Evolutionary conservation across 441 rosid genomes (phyloP), one percentile per base, ranked within the genome.

Genomic region (Caryocar brasiliense): DNA sequence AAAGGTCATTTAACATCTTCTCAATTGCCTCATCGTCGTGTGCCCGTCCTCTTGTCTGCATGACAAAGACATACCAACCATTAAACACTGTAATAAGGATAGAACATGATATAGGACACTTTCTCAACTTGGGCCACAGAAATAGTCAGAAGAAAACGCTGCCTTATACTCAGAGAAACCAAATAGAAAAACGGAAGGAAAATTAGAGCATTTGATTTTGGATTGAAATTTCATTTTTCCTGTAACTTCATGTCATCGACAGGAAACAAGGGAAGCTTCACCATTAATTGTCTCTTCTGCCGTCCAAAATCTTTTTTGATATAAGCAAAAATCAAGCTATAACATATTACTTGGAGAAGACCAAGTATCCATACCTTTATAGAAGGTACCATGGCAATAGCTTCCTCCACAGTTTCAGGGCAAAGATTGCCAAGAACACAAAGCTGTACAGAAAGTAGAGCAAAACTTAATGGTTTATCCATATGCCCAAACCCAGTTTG

Each of bases 351-450:
- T 10, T 36, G 8, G 15, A 4, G 8, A 22, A 14, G 14, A 29
- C 25, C 6, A 28, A 3, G 23, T 10, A n/a, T n/a, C n/a, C 24
- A 7, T 72, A 80, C 89, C 86, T 79, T 84, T 52, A 84, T 76
- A 23, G 94, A 87, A 46, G 96, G 76, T 42, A 87, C 95, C 96
- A 87, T 87, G 26, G 91, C 91, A 39, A 85, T 78, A 17, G 96
- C 96, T 77, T 91, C 98, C 80, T 87, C 96, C 36, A 82, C 84
- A 32, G 93, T 85, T 69, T 87, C 95, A 20, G 98, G 95, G 61
- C 96, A 87, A 37, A 91, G 95, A 61, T 87, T 87, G 51, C 96
- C 96, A 61, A 87, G 95, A 55, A 91, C 95, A 64, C 96, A 91
- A 8, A 85, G 85, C 91, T 89, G 76, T 73, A 66, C 10, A 40